Evolutionary conservation across 116 monocot species (phyloP).

Genomic region (Papilionanthe hybrid): DNA sequence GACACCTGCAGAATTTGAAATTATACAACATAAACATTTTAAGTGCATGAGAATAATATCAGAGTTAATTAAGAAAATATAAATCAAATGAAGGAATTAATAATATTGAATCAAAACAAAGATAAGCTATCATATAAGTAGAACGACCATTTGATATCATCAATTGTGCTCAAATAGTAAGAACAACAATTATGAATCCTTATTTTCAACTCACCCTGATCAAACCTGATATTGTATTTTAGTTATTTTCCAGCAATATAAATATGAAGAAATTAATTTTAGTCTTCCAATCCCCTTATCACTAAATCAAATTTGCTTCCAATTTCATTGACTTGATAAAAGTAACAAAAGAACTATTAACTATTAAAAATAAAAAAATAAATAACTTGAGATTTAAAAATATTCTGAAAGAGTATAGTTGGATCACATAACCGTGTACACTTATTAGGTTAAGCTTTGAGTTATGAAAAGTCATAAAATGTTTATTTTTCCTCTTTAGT

Average conservation of each 20-base stretch:
- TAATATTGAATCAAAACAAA: slow-evolving; percentile 7
- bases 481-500: not conserved
- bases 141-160: not conserved
- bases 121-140: not conserved
- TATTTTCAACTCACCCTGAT: not conserved
- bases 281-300: not conserved
- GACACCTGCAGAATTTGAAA: slow-evolving; percentile 55
- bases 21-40: not conserved
- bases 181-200: not conserved
- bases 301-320: not conserved
- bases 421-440: too few species aligned
- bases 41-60: not conserved
- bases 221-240: not conserved
- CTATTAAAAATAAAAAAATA: not conserved
- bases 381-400: not conserved
- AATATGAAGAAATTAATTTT: not conserved
- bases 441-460: not conserved
- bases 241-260: not conserved
- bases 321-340: slow-evolving; percentile 1
- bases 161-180: not conserved
- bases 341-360: not conserved
- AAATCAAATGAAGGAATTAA: not conserved
- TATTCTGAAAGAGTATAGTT: too few species aligned
- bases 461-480: not conserved
- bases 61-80: not conserved